Base-by-base conservation (phyloP, 2,329 filamentous ascomycete species). In the Lasiodiplodia gonubiensis region DNA sequence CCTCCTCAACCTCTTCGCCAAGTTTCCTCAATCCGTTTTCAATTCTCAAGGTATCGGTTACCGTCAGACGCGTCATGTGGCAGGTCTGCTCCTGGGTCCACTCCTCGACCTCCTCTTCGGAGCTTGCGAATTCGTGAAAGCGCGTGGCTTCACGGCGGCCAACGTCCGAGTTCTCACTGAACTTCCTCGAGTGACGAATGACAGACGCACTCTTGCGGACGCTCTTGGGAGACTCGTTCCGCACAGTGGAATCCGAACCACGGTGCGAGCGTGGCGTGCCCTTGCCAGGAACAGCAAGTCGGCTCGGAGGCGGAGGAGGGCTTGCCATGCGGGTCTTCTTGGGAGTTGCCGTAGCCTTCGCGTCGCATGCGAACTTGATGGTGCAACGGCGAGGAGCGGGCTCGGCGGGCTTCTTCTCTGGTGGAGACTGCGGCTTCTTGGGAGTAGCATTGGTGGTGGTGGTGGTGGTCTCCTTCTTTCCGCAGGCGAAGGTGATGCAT, bases 71-170 rank as follows among this genome's bases (percentile, higher is more conserved):
- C 60, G 85, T 85, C 67, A 85, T 85, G 70, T 88, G 83, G 37
- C 87, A 86, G 8, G 86, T 84, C 39, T 87, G 83, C 73, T 92
- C 90, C 67, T 90, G 88, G 35, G 96, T 92, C 95, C 95, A 99
- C 73, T 97, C 94, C 68, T 92, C 88, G 49, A 90, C 92, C 68
- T 92, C 88, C 27, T 89, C 85, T 68, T 89, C 86, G 60, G 92
- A 93, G 76, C 91, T 93, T 52, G 92, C 94, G 77, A 98, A 98
- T 74, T 97, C 94, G 77, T 97, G 92, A 76, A 97, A 98, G 59
- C 84, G 80, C 53, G 80, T 81, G n/a, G 83, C 82, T 73, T 84
- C 82, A 82, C 88, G 75, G 81, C 88, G 77, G 68, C 79, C 79
- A 48, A 82, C 75, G 61, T 83, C 80, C 23, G 78, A 76, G 65